Base-by-base conservation (phyloP, 441 rosid species). In the Populus hybrid region DNA sequence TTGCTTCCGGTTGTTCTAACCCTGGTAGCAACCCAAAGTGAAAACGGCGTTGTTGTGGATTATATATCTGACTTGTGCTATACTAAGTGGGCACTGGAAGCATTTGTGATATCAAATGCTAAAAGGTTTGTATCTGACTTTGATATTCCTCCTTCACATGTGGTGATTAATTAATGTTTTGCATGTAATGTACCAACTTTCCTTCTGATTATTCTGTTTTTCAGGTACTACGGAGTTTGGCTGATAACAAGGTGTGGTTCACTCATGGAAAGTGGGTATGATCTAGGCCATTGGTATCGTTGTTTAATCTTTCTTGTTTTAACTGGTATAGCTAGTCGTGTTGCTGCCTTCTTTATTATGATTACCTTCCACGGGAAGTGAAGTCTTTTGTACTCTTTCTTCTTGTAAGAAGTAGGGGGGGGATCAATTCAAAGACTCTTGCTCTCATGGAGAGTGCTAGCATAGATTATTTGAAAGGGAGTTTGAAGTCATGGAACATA, bases 81-180 rank as follows among this genome's bases (percentile, higher is more conserved):
- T 77, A 88, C 98, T 0, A 91, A 92, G 80, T 96, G 98, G 99
- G 99, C 99, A 64, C 71, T 96, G 75, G 98, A 96, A 90, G 97
- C 99, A 70, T 96, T 96, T 68, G 98, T 96, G 38, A 88, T 94
- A 70, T 81, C 98, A 35, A 96, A 96, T 76, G 99, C 99, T 72
- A 89, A 93, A 88, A 96, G 95, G 99, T 92, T 29, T 53, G 72
- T 69, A 26, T 29, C 63, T 53, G 21, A 75, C 29, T 69, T 18
- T 1, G 61, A 33, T 36, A 18, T 63, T 12, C 36, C 78, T 28
- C 74, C 69, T 73, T 28, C n/a, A 33, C 11, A n/a, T 0, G 53
- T 72, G 35, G 26, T 29, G n/a, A 69, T 63, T 16, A 23, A 21
- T 21, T n/a, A 35, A 16, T 50, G 1, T 10, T n/a, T 7, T 59